These are phyloP conservation scores for Alternaria sp. DNA, from an alignment of 2,329 filamentous ascomycete species.

Conservation along the genomic window DNA sequence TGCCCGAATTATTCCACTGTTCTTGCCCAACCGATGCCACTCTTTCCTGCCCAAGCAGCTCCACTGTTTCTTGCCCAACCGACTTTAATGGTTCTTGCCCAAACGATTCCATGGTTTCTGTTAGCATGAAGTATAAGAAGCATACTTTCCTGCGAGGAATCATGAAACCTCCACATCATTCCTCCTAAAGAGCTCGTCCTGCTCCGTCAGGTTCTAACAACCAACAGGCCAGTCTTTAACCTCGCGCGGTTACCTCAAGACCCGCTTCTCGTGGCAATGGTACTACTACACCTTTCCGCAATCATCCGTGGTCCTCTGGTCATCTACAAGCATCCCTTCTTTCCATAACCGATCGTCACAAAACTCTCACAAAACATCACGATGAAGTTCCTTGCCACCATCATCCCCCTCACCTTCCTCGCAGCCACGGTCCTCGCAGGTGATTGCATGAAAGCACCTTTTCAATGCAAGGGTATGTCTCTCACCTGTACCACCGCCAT, in stretches of 20 bases:
- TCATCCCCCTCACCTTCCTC: not conserved
- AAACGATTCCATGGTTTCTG: too few relatives aligned
- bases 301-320: too few relatives aligned
- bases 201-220: conserved; percentile 18
- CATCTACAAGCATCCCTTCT: too few relatives aligned
- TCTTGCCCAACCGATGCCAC: too few relatives aligned
- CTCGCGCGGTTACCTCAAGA: conserved; percentile 99
- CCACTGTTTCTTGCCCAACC: too few relatives aligned
- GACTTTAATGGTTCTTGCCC: too few relatives aligned
- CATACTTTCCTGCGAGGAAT: too few relatives aligned
- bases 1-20: not conserved
- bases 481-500: not conserved
- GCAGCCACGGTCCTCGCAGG: not conserved
- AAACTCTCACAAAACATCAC: not conserved
- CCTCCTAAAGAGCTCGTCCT: too few relatives aligned
- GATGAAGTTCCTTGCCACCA: not conserved
- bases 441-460: not conserved
- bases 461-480: not conserved
- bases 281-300: conserved; percentile 86
- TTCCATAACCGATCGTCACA: not conserved
- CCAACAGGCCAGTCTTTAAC: conserved; percentile 82
- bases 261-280: conserved; percentile 81
- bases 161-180: too few relatives aligned
- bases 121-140: too few relatives aligned
- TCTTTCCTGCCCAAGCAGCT: too few relatives aligned